phyloP scores from a whole-genome alignment of 2,329 filamentous ascomycete genomes.

The Venturia effusa region DNA sequence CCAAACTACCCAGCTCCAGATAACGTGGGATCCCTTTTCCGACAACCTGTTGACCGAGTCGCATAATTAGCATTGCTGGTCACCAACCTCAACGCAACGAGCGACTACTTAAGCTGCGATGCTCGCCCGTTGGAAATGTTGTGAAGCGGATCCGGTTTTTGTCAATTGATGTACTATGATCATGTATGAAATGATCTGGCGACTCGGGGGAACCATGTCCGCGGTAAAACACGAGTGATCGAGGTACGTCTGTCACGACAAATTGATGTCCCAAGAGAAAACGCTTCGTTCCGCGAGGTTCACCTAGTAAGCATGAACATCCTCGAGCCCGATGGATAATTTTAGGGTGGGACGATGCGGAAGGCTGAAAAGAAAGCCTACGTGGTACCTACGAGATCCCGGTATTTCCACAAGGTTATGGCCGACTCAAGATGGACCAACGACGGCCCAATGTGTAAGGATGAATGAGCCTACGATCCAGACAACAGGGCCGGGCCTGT shows the following conservation, averaged over 20 bases:
- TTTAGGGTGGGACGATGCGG: neutral
- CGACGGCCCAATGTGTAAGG: neutral
- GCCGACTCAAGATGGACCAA: neutral
- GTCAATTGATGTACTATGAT: neutral
- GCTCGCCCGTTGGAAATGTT: neutral
- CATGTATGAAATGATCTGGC: neutral
- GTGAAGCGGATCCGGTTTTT: neutral
- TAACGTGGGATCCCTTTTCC: constrained; percentile 1
- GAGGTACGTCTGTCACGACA: neutral
- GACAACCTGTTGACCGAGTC: neutral
- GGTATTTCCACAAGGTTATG: no score
- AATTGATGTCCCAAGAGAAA: neutral
- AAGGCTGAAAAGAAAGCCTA: neutral
- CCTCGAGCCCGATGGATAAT: neutral
- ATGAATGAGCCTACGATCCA: neutral
- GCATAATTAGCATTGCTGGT: neutral
- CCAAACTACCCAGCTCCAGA: neutral
- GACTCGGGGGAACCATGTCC: neutral
- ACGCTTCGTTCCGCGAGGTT: neutral
- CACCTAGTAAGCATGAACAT: neutral
- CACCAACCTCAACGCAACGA: neutral
- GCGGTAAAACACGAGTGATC: neutral
- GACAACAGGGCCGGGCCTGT: neutral
- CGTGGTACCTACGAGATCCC: no score
- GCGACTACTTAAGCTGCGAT: neutral